Conservation (phyloP, 2,329 filamentous ascomycete genomes). For the Pseudovirgaria hyperparasitica region DNA sequence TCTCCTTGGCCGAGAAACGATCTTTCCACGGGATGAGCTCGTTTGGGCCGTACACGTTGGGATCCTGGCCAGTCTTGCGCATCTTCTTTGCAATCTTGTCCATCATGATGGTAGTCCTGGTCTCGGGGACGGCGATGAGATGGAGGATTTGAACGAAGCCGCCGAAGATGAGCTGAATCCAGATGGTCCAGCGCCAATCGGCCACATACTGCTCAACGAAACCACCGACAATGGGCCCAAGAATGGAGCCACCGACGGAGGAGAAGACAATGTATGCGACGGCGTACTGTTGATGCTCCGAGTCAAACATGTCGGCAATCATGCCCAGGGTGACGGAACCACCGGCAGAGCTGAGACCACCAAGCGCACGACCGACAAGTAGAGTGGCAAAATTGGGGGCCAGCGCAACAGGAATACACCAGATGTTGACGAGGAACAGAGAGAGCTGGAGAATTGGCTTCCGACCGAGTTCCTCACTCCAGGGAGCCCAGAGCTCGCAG, state of each 20-base stretch:
- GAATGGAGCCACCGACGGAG: constrained; percentile 62
- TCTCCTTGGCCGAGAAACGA: constrained; percentile 24
- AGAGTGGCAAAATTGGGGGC: constrained; percentile 61
- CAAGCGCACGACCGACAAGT: constrained; percentile 44
- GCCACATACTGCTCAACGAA: constrained; percentile 56
- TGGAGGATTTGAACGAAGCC: constrained; percentile 56
- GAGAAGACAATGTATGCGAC: constrained; percentile 58
- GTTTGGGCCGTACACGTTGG: constrained; percentile 60
- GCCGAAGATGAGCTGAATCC: constrained; percentile 77
- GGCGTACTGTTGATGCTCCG: constrained; percentile 54
- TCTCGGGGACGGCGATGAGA: constrained; percentile 62
- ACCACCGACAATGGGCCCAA: constrained; percentile 68
- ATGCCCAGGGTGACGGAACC: constrained; percentile 53
- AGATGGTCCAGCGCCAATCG: constrained; percentile 69
- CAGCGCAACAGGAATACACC: constrained; percentile 50
- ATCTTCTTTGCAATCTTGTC: constrained; percentile 66
- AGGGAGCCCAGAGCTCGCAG: constrained; percentile 79
- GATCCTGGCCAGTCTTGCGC: constrained; percentile 45
- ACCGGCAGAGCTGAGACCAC: constrained; percentile 41
- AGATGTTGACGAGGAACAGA: constrained; percentile 65
- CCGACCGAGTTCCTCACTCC: constrained; percentile 72
- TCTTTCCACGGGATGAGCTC: constrained; percentile 41
- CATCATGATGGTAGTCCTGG: constrained; percentile 63
- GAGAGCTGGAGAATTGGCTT: constrained; percentile 63
- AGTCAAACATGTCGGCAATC: constrained; percentile 49